A percentile compares a stretch with the other conserved stretches of the same genome.
These are phyloP conservation scores for Elongisporangium prolatum DNA, from an alignment of 352 stramenopile genomes.

Conservation along the genomic window DNA sequence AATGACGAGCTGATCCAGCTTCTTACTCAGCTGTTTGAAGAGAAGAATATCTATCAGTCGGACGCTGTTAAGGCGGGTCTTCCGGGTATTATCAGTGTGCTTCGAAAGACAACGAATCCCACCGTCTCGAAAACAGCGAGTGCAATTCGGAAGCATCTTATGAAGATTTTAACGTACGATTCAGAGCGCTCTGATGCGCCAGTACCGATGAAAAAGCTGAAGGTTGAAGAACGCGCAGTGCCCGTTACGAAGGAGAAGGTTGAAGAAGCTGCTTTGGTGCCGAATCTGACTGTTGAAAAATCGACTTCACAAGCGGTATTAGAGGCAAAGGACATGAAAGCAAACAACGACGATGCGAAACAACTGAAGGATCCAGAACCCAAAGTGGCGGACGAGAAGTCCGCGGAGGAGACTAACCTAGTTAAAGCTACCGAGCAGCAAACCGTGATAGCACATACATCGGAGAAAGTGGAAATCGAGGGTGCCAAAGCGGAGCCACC, in stretches of 20 bases:
- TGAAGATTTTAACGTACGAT: slow-evolving; percentile 54
- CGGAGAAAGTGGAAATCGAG: not conserved
- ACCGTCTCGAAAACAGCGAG: slow-evolving; percentile 69
- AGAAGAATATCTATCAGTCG: slow-evolving; percentile 63
- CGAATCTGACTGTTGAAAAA: slow-evolving; percentile 3
- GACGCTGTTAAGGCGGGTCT: slow-evolving; percentile 67
- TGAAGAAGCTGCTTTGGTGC: slow-evolving; percentile 4
- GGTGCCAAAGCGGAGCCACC: not conserved
- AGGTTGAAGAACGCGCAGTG: slow-evolving; percentile 26
- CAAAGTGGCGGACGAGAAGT: not conserved
- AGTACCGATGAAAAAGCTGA: slow-evolving; percentile 34
- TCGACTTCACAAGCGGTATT: not conserved
- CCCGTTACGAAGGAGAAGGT: slow-evolving; percentile 5
- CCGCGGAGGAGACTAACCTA: not conserved
- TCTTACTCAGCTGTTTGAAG: slow-evolving; percentile 65
- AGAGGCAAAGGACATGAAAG: not conserved
- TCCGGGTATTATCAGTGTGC: slow-evolving; percentile 51
- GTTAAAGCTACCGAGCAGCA: not conserved
- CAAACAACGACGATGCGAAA: not conserved
- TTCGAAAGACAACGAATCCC: slow-evolving; percentile 68
- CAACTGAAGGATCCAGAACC: not conserved
- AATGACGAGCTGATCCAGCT: slow-evolving; percentile 73
- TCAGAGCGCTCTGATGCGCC: slow-evolving; percentile 20
- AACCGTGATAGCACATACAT: not conserved
- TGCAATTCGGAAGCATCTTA: slow-evolving; percentile 75